Evolutionary conservation across 768 basidiomycete genomes (phyloP), one percentile per base, ranked within the genome.

Genomic region (Tephrocybe rancida): DNA sequence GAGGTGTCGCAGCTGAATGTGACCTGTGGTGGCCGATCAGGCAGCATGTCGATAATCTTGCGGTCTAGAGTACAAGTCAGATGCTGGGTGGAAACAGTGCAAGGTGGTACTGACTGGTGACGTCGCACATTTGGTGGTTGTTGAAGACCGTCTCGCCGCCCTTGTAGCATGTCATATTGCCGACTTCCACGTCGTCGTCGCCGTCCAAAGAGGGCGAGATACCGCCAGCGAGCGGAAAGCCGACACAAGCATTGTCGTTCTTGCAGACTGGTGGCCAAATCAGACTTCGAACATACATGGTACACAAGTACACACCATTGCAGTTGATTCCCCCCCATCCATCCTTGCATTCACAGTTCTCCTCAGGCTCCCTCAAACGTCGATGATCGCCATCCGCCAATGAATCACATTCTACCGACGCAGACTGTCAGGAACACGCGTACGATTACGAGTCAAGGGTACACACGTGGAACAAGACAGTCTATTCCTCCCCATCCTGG

Each of bases 401-500:
- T 5, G 96, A 95, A 67, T 93, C 97, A 61, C 96, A 98, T 65
- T 97, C 95, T 97, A 48, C 35, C 26, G 19, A 29, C 3, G 62
- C 34, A 27, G 26, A 21, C 5, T 16, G 14, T 47, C 26, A 64
- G 35, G 57, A 8, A 37, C 46, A 30, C 42, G 34, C 19, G 39
- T 22, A 27, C 27, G n/a, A 32, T 16, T 29, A 43, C 47, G n/a
- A 53, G 26, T 8, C 34, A 14, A 18, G 29, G 1, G 25, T 5
- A 81, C 92, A 44, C 71, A 97, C 95, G 88, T 19, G 97, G 96
- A 7, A 83, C 83, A 48, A 97, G 72, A 72, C 97, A 99, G 64
- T 98, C 96, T 32, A 95, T 88, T 1, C 97, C 97, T 42, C 94
- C 92, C 86, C 95, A 99, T n/a, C 97, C 97, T 37, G 92, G 82